A percentile compares a stretch with the other conserved stretches of the same genome.
Conservation (phyloP, 2,329 filamentous ascomycete genomes). For the Epicoccum sorghinum region DNA sequence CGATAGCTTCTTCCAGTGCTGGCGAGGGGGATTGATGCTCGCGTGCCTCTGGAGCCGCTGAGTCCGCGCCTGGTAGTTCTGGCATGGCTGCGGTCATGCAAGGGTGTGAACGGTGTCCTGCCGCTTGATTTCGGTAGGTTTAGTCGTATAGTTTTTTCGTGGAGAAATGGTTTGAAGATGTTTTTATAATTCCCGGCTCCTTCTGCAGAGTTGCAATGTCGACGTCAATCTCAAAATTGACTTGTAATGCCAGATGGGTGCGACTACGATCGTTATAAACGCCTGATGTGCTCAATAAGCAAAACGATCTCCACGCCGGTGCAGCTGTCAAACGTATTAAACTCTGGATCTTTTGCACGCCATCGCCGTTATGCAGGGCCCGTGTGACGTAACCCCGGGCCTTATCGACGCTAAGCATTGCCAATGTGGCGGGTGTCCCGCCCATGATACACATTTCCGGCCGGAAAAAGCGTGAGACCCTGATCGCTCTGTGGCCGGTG, state of each 20-base stretch:
- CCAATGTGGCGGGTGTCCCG: conserved; percentile 2
- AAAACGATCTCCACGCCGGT: not conserved
- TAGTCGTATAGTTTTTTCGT: not conserved
- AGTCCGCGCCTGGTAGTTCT: not conserved
- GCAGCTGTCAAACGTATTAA: conserved; percentile 7
- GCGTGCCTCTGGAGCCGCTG: not conserved
- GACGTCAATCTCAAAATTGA: not conserved
- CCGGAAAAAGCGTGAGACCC: not conserved
- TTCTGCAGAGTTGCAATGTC: not conserved
- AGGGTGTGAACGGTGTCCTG: not conserved
- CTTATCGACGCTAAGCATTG: not conserved
- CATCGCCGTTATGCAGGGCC: conserved; percentile 1
- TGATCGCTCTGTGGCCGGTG: not conserved
- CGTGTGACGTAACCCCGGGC: not conserved
- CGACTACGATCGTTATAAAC: not conserved
- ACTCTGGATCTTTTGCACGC: conserved; percentile 2
- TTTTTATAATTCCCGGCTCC: not conserved
- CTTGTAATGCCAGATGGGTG: not conserved
- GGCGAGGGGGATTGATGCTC: not conserved
- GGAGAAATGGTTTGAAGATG: too few relatives aligned
- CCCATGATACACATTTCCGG: not conserved
- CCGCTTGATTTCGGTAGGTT: not conserved
- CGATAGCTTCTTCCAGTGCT: conserved; percentile 7
- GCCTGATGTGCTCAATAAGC: not conserved
- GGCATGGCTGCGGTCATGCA: not conserved